These are phyloP conservation scores for Microdochium paspali DNA, from an alignment of 2,329 filamentous ascomycete genomes.

Conservation along the genomic window DNA sequence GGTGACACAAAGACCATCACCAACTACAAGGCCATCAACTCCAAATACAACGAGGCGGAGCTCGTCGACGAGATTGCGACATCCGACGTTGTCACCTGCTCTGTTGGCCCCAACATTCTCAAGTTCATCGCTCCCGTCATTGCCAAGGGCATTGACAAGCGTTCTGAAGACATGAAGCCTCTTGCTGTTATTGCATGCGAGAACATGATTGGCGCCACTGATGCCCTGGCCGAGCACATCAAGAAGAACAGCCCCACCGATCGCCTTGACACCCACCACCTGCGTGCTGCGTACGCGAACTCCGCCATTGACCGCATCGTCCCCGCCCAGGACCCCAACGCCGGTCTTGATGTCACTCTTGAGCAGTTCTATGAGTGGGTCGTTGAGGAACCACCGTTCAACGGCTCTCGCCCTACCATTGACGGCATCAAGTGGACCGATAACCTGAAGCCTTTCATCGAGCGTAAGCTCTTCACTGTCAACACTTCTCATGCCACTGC, in stretches of 20 bases:
- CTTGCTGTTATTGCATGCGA: constrained; percentile 94
- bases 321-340: constrained; percentile 71
- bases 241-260: constrained; percentile 63
- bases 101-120: constrained; percentile 91
- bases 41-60: constrained; percentile 71
- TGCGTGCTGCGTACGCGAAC: constrained; percentile 86
- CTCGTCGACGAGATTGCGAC: constrained; percentile 78
- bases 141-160: constrained; percentile 81
- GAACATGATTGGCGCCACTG: constrained; percentile 92
- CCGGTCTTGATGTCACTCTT: constrained; percentile 83
- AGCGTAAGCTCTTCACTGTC: constrained; percentile 98
- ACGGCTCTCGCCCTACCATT: constrained; percentile 61
- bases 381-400: constrained; percentile 80
- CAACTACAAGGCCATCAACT: constrained; percentile 97
- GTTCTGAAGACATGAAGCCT: constrained; percentile 54
- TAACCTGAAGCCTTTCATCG: constrained; percentile 87
- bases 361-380: constrained; percentile 99
- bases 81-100: constrained; percentile 90
- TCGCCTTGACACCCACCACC: constrained; percentile 57
- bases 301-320: constrained; percentile 98
- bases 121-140: constrained; percentile 95
- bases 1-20: constrained; percentile 75
- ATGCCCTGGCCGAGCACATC: constrained; percentile 76
- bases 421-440: constrained; percentile 89
- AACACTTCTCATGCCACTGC: constrained; percentile 96